A percentile compares a stretch with the other conserved stretches of the same genome.
phyloP scores from a whole-genome alignment of 2,329 filamentous ascomycete species.

The Teratosphaeriaceae sp. region DNA sequence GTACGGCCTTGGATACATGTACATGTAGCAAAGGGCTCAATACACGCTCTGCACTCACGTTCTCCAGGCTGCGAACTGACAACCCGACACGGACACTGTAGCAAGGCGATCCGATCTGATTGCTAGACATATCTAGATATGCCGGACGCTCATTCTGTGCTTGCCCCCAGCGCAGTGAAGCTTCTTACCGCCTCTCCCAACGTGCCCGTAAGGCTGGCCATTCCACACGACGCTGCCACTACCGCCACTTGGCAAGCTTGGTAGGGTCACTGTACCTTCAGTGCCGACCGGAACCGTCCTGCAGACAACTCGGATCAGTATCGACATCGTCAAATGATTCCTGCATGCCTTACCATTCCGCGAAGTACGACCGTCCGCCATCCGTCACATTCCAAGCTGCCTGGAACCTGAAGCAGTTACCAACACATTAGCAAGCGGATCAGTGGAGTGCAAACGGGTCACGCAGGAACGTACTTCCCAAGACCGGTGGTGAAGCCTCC shows the following conservation, averaged over 20 bases:
- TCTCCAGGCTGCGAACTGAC: not conserved
- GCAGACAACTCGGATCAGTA: not conserved
- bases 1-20: too few relatives aligned
- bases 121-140: not conserved
- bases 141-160: slow-evolving; percentile 1
- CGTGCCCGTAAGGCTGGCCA: slow-evolving; percentile 1
- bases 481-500: slow-evolving; percentile 42
- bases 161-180: slow-evolving; percentile 3
- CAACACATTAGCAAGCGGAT: not conserved
- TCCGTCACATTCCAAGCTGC: slow-evolving; percentile 28
- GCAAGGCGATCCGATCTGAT: not conserved
- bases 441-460: not conserved
- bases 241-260: not conserved
- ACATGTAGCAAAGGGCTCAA: too few relatives aligned
- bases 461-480: slow-evolving; percentile 23
- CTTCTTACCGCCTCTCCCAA: not conserved
- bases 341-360: slow-evolving; percentile 5
- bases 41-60: too few relatives aligned
- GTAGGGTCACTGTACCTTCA: not conserved
- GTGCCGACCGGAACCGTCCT: not conserved
- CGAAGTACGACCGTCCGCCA: slow-evolving; percentile 10
- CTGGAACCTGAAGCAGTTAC: slow-evolving; percentile 23
- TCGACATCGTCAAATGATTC: not conserved
- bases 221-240: not conserved
- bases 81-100: not conserved